These are phyloP conservation scores for Cryphonectria nitschkei DNA, from an alignment of 2,329 filamentous ascomycete genomes.

Conservation along the genomic window DNA sequence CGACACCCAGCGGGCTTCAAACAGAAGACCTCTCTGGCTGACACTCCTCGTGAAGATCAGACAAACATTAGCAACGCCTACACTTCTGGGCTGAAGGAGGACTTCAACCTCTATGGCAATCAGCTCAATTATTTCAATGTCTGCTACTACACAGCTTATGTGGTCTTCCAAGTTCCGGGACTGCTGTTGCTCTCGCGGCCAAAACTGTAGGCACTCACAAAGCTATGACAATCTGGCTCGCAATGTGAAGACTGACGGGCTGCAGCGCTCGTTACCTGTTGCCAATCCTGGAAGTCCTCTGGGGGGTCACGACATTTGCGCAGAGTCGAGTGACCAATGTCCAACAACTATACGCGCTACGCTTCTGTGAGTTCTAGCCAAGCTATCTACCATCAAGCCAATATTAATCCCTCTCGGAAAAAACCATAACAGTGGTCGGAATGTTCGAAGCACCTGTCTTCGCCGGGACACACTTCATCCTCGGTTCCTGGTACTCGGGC, in stretches of 20 bases:
- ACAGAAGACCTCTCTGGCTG: neutral
- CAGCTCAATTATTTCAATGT: constrained; percentile 47
- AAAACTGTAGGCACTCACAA: constrained; percentile 32
- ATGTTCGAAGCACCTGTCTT: constrained; percentile 41
- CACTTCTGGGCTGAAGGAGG: constrained; percentile 44
- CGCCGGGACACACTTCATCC: constrained; percentile 39
- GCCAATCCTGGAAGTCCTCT: constrained; percentile 38
- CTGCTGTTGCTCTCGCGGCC: constrained; percentile 39
- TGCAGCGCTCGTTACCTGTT: constrained; percentile 37
- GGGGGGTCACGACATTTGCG: constrained; percentile 40
- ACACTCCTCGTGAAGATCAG: constrained; percentile 32
- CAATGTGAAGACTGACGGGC: neutral
- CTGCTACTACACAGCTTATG: constrained; percentile 45
- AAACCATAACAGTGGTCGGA: constrained; percentile 33
- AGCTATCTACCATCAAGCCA: neutral
- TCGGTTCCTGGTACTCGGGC: constrained; percentile 37
- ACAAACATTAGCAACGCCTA: constrained; percentile 44
- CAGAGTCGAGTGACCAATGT: constrained; percentile 37
- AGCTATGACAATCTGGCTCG: neutral
- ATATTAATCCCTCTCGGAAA: neutral
- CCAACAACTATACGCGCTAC: constrained; percentile 38
- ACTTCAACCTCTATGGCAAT: constrained; percentile 43
- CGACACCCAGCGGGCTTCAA: too few species aligned
- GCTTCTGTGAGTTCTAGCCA: constrained; percentile 29
- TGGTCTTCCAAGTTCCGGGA: constrained; percentile 41